Base-by-base conservation (phyloP, 73 alveolate genomes). In the Blepharisma japonicum region DNA sequence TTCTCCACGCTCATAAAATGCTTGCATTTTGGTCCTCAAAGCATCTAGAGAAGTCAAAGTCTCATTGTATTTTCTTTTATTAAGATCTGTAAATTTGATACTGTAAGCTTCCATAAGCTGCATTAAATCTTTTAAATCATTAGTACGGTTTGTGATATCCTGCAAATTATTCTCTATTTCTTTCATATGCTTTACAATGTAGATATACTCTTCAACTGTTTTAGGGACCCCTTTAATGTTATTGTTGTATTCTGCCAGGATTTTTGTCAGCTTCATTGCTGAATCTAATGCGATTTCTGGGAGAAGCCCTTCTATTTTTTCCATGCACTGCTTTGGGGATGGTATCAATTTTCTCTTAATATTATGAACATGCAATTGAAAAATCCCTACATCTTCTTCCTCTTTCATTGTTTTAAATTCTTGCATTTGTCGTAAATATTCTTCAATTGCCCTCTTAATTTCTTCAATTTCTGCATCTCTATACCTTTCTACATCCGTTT, bases 1-100 rank as follows among this genome's bases (percentile, higher is more conserved):
- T 81, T 92, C 96, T 21, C 90, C 94, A 25, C 87, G 68, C 25
- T 90, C 95, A 56, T 83, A 76, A 0, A 91, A 94, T 85, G 90
- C 95, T 53, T 85, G 90, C 46, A 92, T 83, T 54, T 81, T 87
- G 55, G 70, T 71, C 71, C 94, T 87, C 7, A 92, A 82, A 39
- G 77, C 53, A 46, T 78, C 83, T 9, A 92, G 77, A 9, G 83
- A 61, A 25, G 81, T 25, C 5, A 71, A 53, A 7, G 93, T 81
- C 51, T 92, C 98, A 71, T 81, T 85, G 77, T 78, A 85, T 74
- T 87, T 89, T 20, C 88, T 39, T 45, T 87, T 89, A 66, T 86
- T 83, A 18, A 54, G 68, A 48, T 92, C 98, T 6, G 91, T 87
- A 8, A 86, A 46, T 70, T 89, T 89, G 38, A 92, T 84, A 61